Evolutionary conservation across 1,284 basidiomycete species (phyloP).

Genomic region (Peniophora sp.): DNA sequence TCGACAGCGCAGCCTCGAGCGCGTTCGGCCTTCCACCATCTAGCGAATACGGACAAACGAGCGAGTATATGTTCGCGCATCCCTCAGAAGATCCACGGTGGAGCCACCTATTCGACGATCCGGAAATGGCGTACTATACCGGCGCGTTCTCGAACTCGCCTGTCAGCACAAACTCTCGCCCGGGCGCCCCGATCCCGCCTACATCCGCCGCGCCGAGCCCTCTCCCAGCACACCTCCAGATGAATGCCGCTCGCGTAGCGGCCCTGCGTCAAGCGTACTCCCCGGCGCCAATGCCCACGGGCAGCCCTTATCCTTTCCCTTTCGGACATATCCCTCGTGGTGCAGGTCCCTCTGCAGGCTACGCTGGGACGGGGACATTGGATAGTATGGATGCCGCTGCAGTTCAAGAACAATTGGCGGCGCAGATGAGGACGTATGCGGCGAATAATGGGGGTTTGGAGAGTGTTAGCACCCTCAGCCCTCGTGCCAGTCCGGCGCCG

Average conservation of each 20-base stretch:
- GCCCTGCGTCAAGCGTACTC: slow-evolving; percentile 23
- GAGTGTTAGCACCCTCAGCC: slow-evolving; percentile 66
- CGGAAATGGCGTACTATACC: slow-evolving; percentile 49
- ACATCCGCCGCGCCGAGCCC: slow-evolving; percentile 66
- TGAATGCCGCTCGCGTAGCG: slow-evolving; percentile 31
- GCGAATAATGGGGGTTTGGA: slow-evolving; percentile 57
- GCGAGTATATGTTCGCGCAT: slow-evolving; percentile 16
- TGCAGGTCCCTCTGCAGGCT: slow-evolving; percentile 19
- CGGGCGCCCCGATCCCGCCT: slow-evolving; percentile 66
- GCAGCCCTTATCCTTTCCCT: slow-evolving; percentile 71
- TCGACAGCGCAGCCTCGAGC: slow-evolving; percentile 18
- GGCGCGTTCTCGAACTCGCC: slow-evolving; percentile 42
- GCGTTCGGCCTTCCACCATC: slow-evolving; percentile 11
- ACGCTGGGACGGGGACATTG: slow-evolving; percentile 24
- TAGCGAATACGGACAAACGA: neutral
- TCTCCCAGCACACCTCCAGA: slow-evolving; percentile 42
- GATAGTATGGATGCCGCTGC: slow-evolving; percentile 33
- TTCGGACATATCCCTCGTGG: slow-evolving; percentile 62
- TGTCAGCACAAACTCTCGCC: slow-evolving; percentile 29
- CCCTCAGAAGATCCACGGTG: slow-evolving; percentile 37
- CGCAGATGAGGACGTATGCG: slow-evolving; percentile 71
- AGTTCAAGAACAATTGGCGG: slow-evolving; percentile 59
- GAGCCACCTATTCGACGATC: slow-evolving; percentile 42
- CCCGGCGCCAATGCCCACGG: slow-evolving; percentile 41
- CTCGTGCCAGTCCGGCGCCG: slow-evolving; percentile 62